Evolutionary conservation across 2,329 filamentous ascomycete species (phyloP), one percentile per base, ranked within the genome.

Genomic region (Nothomitra cinnamomea): DNA sequence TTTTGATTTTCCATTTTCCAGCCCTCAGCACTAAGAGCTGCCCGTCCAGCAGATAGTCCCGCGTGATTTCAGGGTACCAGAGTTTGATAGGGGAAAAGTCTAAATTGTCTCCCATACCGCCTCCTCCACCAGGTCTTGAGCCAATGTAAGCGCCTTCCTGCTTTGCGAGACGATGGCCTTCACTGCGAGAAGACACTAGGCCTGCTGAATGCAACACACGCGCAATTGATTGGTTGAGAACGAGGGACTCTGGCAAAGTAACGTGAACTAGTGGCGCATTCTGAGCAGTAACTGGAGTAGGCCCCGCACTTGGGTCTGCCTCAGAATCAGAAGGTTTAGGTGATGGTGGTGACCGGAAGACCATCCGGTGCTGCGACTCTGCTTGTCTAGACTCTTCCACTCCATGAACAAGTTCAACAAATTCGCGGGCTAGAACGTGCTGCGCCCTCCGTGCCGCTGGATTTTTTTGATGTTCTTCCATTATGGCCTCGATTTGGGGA

Each of bases 341-440:
- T 22, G 17, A 21, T 10, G 53, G 41, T n/a, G 25, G 43, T 2
- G 51, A 38, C 6, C 28, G 28, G 60, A 73, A 67, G 4, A 78
- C 62, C 55, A 72, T 67, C 45, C 70, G 70, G 58, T 82, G 78
- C 57, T 79, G 70, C 15, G 62, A 59, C 56, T 80, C 78, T 5
- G 86, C 81, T 21, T 76, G 70, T 13, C 76, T 64, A 0, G 89
- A 87, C 57, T 76, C 76, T 6, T 74, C 61, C 0, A 71, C 64
- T 13, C 89, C 87, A 63, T 96, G 88, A 1, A 88, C 77, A 1
- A 98, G 74, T 51, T 82, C 76, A 0, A 94, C 72, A 21, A 96
- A 83, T 63, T 98, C 89, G 51, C 73, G 78, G 0, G 92, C 92
- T 1, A 98, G 77, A 0, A 75, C 70, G 63, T 95, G 89, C 61